Percentiles rank a stretch among this genome's conserved stretches.
phyloP scores from a whole-genome alignment of 805 yeast genomes.

The Komagataella ulmi region DNA sequence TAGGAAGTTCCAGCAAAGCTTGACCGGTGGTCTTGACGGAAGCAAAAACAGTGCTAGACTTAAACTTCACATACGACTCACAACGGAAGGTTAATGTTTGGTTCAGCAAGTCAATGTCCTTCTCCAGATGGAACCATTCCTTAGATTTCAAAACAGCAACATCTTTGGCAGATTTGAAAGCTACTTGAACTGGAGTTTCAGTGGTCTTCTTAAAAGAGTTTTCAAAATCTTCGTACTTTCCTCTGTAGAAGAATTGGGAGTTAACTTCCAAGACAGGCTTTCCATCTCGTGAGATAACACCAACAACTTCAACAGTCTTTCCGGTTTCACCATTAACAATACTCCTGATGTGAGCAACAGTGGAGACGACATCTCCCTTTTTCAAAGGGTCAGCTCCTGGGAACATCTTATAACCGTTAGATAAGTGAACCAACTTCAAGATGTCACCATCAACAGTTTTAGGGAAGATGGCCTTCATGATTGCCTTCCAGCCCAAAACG shows the following conservation, averaged over 20 bases:
- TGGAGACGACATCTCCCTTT: slow-evolving; percentile 74
- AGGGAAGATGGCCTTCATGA: slow-evolving; percentile 97
- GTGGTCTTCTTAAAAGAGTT: slow-evolving; percentile 82
- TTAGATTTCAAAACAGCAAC: slow-evolving; percentile 87
- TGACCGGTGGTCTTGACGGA: slow-evolving; percentile 78
- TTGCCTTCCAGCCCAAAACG: slow-evolving; percentile 96
- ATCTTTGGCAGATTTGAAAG: slow-evolving; percentile 67
- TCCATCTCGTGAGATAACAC: slow-evolving; percentile 67
- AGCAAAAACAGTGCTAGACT: slow-evolving; percentile 61
- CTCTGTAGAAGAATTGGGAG: slow-evolving; percentile 94
- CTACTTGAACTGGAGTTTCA: slow-evolving; percentile 79
- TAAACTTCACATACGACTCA: slow-evolving; percentile 72
- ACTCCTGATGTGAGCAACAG: slow-evolving; percentile 76
- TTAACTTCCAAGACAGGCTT: slow-evolving; percentile 85
- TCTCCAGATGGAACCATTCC: slow-evolving; percentile 90
- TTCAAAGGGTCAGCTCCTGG: slow-evolving; percentile 86
- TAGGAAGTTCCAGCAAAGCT: slow-evolving; percentile 78
- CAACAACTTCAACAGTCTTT: slow-evolving; percentile 90
- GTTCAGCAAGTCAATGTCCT: slow-evolving; percentile 56
- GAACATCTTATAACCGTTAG: slow-evolving; percentile 86
- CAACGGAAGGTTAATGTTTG: slow-evolving; percentile 83
- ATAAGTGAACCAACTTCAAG: slow-evolving; percentile 84
- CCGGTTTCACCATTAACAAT: slow-evolving; percentile 89
- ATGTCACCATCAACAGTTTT: slow-evolving; percentile 92
- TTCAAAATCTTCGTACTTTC: slow-evolving; percentile 74